A percentile compares a stretch with the other conserved stretches of the same genome.
Evolutionary conservation across 495 filamentous ascomycete species (phyloP).

Genomic region (Halenospora varia): DNA sequence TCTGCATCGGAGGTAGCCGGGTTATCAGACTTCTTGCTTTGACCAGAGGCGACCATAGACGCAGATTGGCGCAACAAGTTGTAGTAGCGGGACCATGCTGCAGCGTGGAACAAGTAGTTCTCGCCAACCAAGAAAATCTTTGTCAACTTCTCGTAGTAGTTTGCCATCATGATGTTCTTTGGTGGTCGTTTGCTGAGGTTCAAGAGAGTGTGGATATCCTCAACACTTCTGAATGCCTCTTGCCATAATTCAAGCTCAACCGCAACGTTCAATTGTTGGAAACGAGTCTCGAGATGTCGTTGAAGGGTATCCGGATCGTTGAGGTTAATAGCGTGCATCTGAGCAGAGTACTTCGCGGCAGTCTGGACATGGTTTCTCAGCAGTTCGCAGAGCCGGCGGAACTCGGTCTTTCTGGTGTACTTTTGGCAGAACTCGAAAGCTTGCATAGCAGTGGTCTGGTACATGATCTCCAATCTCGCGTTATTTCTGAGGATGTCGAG

Average conservation of each 20-base stretch:
- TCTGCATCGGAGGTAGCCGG: slow-evolving; percentile 85
- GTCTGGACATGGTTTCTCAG: slow-evolving; percentile 98
- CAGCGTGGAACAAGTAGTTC: slow-evolving; percentile 98
- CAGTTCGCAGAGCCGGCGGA: slow-evolving; percentile 95
- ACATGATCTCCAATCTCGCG: slow-evolving; percentile 93
- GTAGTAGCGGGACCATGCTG: slow-evolving; percentile 95
- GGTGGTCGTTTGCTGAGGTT: slow-evolving; percentile 97
- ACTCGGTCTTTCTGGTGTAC: slow-evolving; percentile 98
- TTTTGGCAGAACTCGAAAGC: slow-evolving; percentile 98
- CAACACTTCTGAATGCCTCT: slow-evolving; percentile 97
- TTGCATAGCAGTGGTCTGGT: slow-evolving; percentile 95
- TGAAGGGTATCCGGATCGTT: slow-evolving; percentile 97
- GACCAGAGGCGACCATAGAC: slow-evolving; percentile 76
- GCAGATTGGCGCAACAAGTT: slow-evolving; percentile 90
- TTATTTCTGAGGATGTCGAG: slow-evolving; percentile 99
- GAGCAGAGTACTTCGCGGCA: slow-evolving; percentile 95
- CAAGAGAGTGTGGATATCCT: slow-evolving; percentile 98
- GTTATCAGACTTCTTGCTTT: slow-evolving; percentile 89
- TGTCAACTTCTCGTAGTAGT: slow-evolving; percentile 99
- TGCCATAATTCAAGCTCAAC: slow-evolving; percentile 98
- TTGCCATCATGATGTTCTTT: slow-evolving; percentile 99
- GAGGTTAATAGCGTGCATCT: slow-evolving; percentile 99
- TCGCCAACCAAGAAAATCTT: slow-evolving; percentile 98
- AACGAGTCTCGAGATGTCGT: slow-evolving; percentile 94
- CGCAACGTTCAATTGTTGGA: slow-evolving; percentile 97